Base-by-base conservation (phyloP, 306 rosid species). In the Sechiopsis laciniata region DNA sequence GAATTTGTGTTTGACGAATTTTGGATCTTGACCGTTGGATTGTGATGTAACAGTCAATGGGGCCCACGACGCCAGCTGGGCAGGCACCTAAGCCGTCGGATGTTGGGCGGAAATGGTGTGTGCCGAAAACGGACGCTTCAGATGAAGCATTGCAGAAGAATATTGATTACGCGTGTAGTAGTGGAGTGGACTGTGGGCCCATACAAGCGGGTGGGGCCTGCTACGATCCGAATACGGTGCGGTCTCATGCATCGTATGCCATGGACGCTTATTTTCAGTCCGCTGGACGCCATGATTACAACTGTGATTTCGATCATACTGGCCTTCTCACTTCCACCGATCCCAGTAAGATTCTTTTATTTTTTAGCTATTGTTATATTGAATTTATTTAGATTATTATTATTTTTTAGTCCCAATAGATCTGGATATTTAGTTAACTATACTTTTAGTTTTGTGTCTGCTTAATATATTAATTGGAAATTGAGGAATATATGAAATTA, bases 301-400 rank as follows among this genome's bases (percentile, higher is more conserved):
- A 86, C 72, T 93, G 97, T 58, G 85, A 87, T 73, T 93, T 93
- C 72, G 62, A 53, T 22, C 73, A 83, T 72, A 87, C 90, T 0
- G 98, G 86, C 71, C 6, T 82, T 15, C 20, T 93, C 88, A 84
- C 91, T 5, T 0, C 55, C 71, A 42, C 75, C 2, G 82, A 93
- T 64, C 98, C 96, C 14, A 87, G 98, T 93, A 81, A 83, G 90
- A 61, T 75, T 20, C 10, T 10, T 14, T 7, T 16, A 2, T 32
- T 32, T 32, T 1, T 9, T 0, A 46, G 20, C 58, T 40, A 2
- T 5, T 56, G 9, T 56, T 56, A 19, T 7, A 6, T 62, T 62
- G 13, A 9, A 8, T 10, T 10, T 2, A 50, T 13, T 11, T 50
- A 50, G 1, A 48, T 48, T 48, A 32, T 32, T 32, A 2, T 32